Evolutionary conservation across 2,329 filamentous ascomycete species (phyloP).

Genomic region (Volutella citrinella): DNA sequence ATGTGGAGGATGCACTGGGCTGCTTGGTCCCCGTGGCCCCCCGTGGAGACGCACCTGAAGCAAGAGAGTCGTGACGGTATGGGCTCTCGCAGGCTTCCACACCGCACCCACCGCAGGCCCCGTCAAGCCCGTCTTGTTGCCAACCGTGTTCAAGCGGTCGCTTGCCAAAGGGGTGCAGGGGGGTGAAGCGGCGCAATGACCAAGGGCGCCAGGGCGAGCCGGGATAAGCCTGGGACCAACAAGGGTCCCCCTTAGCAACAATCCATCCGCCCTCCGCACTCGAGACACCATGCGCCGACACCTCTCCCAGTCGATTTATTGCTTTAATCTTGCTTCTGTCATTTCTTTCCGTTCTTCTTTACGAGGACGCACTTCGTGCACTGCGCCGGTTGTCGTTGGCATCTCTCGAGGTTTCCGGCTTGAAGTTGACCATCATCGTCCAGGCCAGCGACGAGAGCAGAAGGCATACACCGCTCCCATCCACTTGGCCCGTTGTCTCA

Average conservation of each 20-base stretch:
- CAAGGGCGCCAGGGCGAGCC: slow-evolving; percentile 14
- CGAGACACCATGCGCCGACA: slow-evolving; percentile 33
- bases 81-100: slow-evolving; percentile 13
- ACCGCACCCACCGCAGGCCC: slow-evolving; percentile 29
- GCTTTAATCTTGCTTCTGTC: slow-evolving; percentile 21
- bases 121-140: slow-evolving; percentile 18
- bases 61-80: too few relatives aligned
- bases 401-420: too few relatives aligned
- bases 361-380: too few relatives aligned
- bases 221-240: slow-evolving; percentile 18
- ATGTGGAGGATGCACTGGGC: too few relatives aligned
- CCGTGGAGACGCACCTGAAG: too few relatives aligned
- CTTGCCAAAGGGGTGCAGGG: too few relatives aligned
- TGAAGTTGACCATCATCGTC: too few relatives aligned
- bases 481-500: too few relatives aligned
- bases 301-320: slow-evolving; percentile 20
- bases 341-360: too few relatives aligned
- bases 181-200: slow-evolving; percentile 17
- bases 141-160: slow-evolving; percentile 14
- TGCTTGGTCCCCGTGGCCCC: too few relatives aligned
- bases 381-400: slow-evolving; percentile 14
- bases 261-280: slow-evolving; percentile 25
- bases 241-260: slow-evolving; percentile 23
- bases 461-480: too few relatives aligned
- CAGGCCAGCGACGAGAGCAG: too few relatives aligned